These are phyloP conservation scores for Neurospora sp. DNA, from an alignment of 495 filamentous ascomycete genomes.

Conservation along the genomic window DNA sequence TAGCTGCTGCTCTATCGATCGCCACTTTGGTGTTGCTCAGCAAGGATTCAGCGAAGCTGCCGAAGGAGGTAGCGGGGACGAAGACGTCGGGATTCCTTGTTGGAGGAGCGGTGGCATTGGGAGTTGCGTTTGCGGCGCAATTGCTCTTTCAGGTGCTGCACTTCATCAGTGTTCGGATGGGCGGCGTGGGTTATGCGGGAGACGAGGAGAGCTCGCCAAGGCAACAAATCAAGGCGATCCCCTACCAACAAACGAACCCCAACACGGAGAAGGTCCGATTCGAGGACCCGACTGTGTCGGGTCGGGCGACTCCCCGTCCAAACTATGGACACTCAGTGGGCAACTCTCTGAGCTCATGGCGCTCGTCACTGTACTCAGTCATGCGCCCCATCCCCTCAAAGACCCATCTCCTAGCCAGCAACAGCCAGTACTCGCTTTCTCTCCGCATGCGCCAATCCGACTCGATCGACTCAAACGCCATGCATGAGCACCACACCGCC, in stretches of 20 bases:
- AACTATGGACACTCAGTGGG: constrained; percentile 30
- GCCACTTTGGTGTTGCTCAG: constrained; percentile 27
- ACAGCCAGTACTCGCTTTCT: constrained; percentile 14
- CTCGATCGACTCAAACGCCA: constrained; percentile 28
- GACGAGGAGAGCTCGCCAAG: constrained; percentile 17
- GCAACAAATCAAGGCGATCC: constrained; percentile 33
- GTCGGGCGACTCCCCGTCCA: constrained; percentile 26
- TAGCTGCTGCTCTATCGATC: constrained; percentile 31
- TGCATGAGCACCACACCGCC: constrained; percentile 18
- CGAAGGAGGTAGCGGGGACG: constrained; percentile 22
- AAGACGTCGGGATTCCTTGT: constrained; percentile 22
- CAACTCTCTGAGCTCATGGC: constrained; percentile 43
- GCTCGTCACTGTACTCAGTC: constrained; percentile 41
- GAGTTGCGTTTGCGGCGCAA: constrained; percentile 30
- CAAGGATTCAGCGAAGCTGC: constrained; percentile 14
- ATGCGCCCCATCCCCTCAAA: constrained; percentile 42
- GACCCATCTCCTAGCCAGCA: constrained; percentile 30
- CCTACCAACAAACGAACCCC: constrained; percentile 33
- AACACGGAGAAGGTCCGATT: constrained; percentile 15
- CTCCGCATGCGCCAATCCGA: constrained; percentile 18
- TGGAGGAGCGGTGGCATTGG: constrained; percentile 30
- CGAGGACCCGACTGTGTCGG: constrained; percentile 6
- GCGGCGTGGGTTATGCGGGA: constrained; percentile 19
- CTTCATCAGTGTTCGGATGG: constrained; percentile 21
- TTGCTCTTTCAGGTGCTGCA: constrained; percentile 30